phyloP scores from a whole-genome alignment of 352 stramenopile genomes.

The Globisporangium splendens region DNA sequence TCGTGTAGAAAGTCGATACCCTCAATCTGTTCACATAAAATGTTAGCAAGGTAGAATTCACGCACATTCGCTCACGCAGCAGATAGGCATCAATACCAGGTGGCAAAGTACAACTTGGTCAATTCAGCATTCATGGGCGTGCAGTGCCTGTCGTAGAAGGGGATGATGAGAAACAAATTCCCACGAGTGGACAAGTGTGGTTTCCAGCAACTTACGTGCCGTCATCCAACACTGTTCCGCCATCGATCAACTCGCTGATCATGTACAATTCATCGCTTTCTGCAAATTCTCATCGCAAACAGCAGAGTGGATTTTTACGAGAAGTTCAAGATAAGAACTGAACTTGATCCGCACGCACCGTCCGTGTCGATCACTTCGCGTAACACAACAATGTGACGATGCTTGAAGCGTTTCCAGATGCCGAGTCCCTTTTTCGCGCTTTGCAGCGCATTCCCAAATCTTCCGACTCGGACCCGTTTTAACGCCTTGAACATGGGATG shows the following conservation, averaged over 20 bases:
- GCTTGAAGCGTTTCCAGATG: slow-evolving; percentile 96
- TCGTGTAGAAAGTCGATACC: slow-evolving; percentile 80
- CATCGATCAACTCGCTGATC: slow-evolving; percentile 80
- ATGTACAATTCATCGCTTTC: slow-evolving; percentile 80
- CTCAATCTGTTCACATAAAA: slow-evolving; percentile 48
- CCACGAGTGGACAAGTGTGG: not conserved
- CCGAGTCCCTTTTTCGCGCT: slow-evolving; percentile 91
- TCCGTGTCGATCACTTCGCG: slow-evolving; percentile 95
- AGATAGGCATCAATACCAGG: slow-evolving; percentile 31
- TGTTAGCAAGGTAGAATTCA: not conserved
- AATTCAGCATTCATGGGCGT: slow-evolving; percentile 52
- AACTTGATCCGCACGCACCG: slow-evolving; percentile 24
- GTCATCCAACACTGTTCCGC: slow-evolving; percentile 60
- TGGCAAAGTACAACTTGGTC: slow-evolving; percentile 74
- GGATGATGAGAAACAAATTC: not conserved
- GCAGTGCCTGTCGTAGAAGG: slow-evolving; percentile 36
- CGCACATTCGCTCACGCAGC: not conserved
- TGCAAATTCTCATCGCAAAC: slow-evolving; percentile 12
- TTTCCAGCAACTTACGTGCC: slow-evolving; percentile 40
- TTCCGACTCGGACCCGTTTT: slow-evolving; percentile 59
- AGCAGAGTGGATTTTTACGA: too few species aligned
- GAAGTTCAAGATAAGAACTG: too few species aligned
- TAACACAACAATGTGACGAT: slow-evolving; percentile 93
- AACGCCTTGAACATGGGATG: slow-evolving; percentile 22
- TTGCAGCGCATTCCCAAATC: slow-evolving; percentile 74